Percentiles rank a stretch among this genome's conserved stretches.
Conservation (phyloP, 805 yeast species). For the Kodamaea lidongshanica region DNA sequence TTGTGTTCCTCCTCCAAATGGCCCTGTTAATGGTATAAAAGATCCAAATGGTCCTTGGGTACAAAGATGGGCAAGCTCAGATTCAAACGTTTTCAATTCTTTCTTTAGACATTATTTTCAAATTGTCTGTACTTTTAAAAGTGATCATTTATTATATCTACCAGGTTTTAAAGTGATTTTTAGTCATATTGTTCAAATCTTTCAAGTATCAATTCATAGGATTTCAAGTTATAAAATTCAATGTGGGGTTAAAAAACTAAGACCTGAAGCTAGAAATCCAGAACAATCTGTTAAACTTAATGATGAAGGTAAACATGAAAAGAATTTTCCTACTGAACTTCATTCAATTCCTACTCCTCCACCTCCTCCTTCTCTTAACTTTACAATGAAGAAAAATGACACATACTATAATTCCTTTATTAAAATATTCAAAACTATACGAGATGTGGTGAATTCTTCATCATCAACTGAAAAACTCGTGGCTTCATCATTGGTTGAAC, state of each 20-base stretch:
- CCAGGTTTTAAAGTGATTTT: slow-evolving; percentile 45
- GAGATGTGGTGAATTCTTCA: slow-evolving; percentile 27
- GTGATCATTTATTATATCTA: slow-evolving; percentile 11
- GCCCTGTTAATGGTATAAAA: slow-evolving; percentile 42
- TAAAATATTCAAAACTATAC: slow-evolving; percentile 33
- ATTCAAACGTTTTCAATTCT: slow-evolving; percentile 53
- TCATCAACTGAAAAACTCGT: slow-evolving; percentile 16
- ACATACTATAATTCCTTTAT: slow-evolving; percentile 34
- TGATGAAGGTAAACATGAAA: slow-evolving; percentile 2
- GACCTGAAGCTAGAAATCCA: too few species aligned
- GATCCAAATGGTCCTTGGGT: slow-evolving; percentile 63
- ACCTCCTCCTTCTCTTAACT: slow-evolving; percentile 9
- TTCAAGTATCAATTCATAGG: slow-evolving; percentile 24
- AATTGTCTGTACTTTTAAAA: slow-evolving; percentile 18
- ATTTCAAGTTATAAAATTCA: too few species aligned
- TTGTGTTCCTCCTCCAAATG: slow-evolving; percentile 35
- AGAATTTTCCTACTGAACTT: slow-evolving; percentile 3
- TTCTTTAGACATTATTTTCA: slow-evolving; percentile 54
- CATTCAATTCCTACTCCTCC: slow-evolving; percentile 8
- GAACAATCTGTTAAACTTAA: too few species aligned
- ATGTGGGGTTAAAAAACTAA: too few species aligned
- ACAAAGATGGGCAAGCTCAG: slow-evolving; percentile 51
- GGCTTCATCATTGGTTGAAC: slow-evolving; percentile 11
- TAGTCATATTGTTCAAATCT: slow-evolving; percentile 42
- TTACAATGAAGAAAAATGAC: slow-evolving; percentile 22